A percentile compares a stretch with the other conserved stretches of the same genome.
phyloP scores from a whole-genome alignment of 768 basidiomycete genomes.

The Coprinopsis cinerea region DNA sequence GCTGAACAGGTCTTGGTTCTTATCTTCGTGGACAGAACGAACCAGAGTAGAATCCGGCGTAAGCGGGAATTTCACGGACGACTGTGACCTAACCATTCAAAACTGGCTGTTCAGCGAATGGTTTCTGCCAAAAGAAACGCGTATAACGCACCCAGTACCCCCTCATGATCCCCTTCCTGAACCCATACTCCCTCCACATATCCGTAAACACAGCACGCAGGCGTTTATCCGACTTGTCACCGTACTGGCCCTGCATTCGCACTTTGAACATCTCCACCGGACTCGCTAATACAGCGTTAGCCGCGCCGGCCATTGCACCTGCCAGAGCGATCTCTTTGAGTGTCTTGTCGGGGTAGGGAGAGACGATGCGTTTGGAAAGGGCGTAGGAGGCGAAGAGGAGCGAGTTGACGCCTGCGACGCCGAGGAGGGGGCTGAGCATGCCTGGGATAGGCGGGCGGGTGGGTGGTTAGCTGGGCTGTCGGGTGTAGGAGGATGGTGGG shows the following conservation, averaged over 20 bases:
- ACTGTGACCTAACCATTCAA: conserved; percentile 64
- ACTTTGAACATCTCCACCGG: conserved; percentile 99
- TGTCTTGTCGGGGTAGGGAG: conserved; percentile 82
- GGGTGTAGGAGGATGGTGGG: not conserved
- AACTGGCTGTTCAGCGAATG: not conserved
- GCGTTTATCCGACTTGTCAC: conserved; percentile 69
- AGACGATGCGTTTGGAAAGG: conserved; percentile 73
- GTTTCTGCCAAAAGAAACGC: not conserved
- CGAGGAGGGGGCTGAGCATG: conserved; percentile 86
- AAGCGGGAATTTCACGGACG: conserved; percentile 91
- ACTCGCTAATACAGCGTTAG: conserved; percentile 84
- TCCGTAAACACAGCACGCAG: conserved; percentile 67
- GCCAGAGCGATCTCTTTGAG: conserved; percentile 77
- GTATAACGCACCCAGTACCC: conserved; percentile 79
- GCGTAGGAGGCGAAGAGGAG: conserved; percentile 90
- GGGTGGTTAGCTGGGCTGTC: no score
- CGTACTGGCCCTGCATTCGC: conserved; percentile 95
- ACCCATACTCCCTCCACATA: conserved; percentile 86
- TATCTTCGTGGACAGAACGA: conserved; percentile 1
- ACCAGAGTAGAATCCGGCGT: conserved; percentile 82
- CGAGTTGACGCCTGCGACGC: conserved; percentile 94
- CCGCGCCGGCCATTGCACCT: conserved; percentile 89
- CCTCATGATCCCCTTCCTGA: conserved; percentile 86
- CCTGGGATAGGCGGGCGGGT: no score
- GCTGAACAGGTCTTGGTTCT: not conserved